Percentiles rank a stretch among this genome's conserved stretches.
These are phyloP conservation scores for Monosporascus sp. DNA, from an alignment of 2,329 filamentous ascomycete species.

Conservation along the genomic window DNA sequence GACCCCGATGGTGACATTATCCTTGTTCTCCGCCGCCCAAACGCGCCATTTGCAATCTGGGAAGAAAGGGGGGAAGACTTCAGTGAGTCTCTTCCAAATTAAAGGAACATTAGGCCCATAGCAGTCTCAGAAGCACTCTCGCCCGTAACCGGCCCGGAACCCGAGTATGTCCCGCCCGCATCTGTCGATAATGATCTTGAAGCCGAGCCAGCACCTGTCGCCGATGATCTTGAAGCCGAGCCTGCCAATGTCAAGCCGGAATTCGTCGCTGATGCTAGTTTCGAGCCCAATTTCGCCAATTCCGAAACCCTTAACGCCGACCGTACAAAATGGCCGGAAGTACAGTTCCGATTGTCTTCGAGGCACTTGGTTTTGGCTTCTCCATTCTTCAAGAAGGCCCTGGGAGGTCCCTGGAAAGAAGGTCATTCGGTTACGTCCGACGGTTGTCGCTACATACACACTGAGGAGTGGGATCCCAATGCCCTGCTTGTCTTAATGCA, in stretches of 20 bases:
- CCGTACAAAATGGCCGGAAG: background rate
- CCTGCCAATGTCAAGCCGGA: too few species aligned
- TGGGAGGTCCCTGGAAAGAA: conserved; percentile 11
- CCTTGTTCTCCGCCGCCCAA: conserved; percentile 5
- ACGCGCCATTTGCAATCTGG: conserved; percentile 5
- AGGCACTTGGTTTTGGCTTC: conserved; percentile 13
- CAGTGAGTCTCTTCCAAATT: too few species aligned
- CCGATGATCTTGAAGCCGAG: too few species aligned
- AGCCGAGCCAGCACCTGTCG: too few species aligned
- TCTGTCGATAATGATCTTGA: too few species aligned
- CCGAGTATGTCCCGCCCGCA: too few species aligned
- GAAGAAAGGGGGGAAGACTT: background rate
- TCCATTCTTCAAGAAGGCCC: conserved; percentile 4
- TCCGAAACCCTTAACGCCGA: background rate
- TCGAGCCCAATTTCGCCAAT: background rate
- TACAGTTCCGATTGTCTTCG: conserved; percentile 9
- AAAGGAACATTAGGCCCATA: too few species aligned
- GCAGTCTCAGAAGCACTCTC: too few species aligned
- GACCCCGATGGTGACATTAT: conserved; percentile 8
- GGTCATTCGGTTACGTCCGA: background rate
- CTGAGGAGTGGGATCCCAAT: conserved; percentile 20
- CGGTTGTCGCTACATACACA: conserved; percentile 1
- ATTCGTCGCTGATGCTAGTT: background rate
- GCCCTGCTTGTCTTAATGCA: conserved; percentile 22
- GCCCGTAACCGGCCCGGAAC: too few species aligned